Evolutionary conservation across 495 filamentous ascomycete species (phyloP).

Genomic region (Hyphodiscus hymeniophilus): DNA sequence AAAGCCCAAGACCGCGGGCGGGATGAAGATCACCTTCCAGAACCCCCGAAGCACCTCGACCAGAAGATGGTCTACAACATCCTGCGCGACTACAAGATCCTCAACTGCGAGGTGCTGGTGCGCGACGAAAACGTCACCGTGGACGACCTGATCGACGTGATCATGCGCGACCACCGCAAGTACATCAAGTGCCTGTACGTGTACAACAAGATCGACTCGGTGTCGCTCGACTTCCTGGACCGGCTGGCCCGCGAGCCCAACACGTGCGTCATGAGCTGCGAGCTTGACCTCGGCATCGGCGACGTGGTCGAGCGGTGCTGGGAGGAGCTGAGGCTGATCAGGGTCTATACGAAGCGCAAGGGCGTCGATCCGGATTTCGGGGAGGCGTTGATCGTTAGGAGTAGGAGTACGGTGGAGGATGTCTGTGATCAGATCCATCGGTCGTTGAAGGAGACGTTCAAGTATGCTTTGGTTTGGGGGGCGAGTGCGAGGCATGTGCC

Average conservation of each 20-base stretch:
- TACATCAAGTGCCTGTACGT: constrained; percentile 96
- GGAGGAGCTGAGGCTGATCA: constrained; percentile 85
- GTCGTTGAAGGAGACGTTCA: constrained; percentile 95
- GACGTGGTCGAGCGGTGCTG: constrained; percentile 94
- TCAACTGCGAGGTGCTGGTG: constrained; percentile 94
- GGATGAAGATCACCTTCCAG: constrained; percentile 97
- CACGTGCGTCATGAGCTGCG: constrained; percentile 96
- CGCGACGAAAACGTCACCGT: constrained; percentile 93
- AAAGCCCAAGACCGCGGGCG: constrained; percentile 94
- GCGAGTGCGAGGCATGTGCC: constrained; percentile 91
- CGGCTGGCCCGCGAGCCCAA: constrained; percentile 84
- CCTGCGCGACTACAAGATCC: constrained; percentile 94
- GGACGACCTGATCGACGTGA: constrained; percentile 98
- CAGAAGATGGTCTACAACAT: constrained; percentile 98
- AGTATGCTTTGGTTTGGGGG: constrained; percentile 97
- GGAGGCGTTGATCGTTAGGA: constrained; percentile 90
- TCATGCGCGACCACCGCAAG: constrained; percentile 97
- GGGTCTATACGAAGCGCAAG: constrained; percentile 96
- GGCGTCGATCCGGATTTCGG: constrained; percentile 84
- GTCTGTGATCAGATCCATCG: constrained; percentile 95
- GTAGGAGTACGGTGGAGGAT: constrained; percentile 84
- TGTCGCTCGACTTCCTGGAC: constrained; percentile 89
- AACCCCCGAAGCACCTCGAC: constrained; percentile 82
- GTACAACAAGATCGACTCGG: constrained; percentile 99
- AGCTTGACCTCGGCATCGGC: constrained; percentile 91